Conservation (phyloP, 2,329 filamentous ascomycete genomes). For the Phyllosticta capitalensis region DNA sequence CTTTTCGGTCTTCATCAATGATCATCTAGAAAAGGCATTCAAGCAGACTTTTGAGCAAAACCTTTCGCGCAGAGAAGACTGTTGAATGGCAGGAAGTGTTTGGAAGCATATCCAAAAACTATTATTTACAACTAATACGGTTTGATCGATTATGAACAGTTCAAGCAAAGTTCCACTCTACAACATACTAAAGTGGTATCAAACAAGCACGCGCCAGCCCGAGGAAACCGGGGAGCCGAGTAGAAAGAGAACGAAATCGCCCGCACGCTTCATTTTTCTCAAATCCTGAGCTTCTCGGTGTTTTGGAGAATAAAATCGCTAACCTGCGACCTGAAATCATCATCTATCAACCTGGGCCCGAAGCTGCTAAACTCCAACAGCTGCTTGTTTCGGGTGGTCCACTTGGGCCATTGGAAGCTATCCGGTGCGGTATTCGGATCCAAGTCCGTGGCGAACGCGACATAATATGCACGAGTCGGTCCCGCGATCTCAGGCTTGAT, state of each 20-base stretch:
- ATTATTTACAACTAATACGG: not conserved
- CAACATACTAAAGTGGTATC: not conserved
- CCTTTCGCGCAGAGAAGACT: not conserved
- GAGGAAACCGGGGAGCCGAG: not conserved
- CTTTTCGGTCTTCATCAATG: too few species aligned
- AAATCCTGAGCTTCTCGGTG: not conserved
- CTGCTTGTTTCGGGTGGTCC: constrained; percentile 37
- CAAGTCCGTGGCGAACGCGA: constrained; percentile 59
- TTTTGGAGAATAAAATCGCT: not conserved
- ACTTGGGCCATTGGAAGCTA: constrained; percentile 44
- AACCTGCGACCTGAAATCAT: constrained; percentile 22
- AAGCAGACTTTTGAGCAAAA: too few species aligned
- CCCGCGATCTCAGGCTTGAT: constrained; percentile 26
- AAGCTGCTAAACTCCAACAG: constrained; percentile 42
- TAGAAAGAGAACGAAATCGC: not conserved
- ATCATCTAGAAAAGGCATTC: too few species aligned
- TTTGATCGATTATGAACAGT: not conserved
- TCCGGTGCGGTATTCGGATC: constrained; percentile 53
- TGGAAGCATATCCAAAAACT: not conserved
- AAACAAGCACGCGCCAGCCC: not conserved
- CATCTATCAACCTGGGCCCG: constrained; percentile 30
- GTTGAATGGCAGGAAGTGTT: not conserved
- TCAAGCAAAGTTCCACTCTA: not conserved
- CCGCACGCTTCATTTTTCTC: not conserved
- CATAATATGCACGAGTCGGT: constrained; percentile 51